Evolutionary conservation across 2,329 filamentous ascomycete genomes (phyloP).

Genomic region (Botryotinia convoluta): DNA sequence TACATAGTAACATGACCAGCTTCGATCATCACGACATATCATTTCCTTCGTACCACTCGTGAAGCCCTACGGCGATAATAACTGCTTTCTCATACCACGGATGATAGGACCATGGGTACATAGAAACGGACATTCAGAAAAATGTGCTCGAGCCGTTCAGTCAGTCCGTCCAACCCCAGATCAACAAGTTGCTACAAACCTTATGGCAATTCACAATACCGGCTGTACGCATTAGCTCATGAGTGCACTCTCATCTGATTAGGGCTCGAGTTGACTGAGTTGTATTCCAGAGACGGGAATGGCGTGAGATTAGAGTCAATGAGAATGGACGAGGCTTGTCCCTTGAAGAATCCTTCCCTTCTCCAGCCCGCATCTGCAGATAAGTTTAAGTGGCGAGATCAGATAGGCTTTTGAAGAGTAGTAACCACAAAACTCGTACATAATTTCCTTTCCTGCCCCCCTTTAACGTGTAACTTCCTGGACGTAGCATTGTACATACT

Average conservation of each 20-base stretch:
- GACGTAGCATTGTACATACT: not conserved
- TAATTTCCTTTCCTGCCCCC: not conserved
- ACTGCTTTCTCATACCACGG: not conserved
- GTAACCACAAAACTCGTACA: not conserved
- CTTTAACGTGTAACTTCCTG: not conserved
- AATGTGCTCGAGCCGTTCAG: not conserved
- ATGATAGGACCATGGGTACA: not conserved
- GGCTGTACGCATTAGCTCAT: not conserved
- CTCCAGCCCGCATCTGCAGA: constrained; percentile 9
- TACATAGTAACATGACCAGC: not conserved
- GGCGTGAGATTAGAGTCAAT: not conserved
- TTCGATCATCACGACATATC: not conserved
- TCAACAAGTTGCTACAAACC: constrained; percentile 4
- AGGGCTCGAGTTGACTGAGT: not conserved
- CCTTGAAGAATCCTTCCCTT: not conserved
- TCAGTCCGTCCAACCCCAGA: not conserved
- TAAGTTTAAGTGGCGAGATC: not conserved
- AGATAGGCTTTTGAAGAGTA: not conserved
- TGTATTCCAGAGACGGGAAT: not conserved
- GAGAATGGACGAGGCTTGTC: not conserved
- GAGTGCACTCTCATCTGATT: not conserved
- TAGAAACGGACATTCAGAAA: not conserved
- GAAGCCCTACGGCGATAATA: not conserved
- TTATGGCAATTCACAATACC: not conserved
- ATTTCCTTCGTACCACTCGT: not conserved